Evolutionary conservation across 345 rosid species (phyloP).

Genomic region (Clarkia xantiana): DNA sequence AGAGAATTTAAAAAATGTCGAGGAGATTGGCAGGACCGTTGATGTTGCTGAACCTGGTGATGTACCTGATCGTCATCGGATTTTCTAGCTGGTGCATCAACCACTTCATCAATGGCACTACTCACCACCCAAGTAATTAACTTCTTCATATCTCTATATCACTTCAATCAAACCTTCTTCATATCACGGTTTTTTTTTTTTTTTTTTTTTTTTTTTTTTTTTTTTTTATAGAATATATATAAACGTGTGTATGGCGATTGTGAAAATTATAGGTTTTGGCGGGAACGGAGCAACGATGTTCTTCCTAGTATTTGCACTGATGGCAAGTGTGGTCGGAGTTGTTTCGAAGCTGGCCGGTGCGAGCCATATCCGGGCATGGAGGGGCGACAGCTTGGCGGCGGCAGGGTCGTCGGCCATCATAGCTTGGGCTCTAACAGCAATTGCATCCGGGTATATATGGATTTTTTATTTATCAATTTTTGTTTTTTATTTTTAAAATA

Average conservation of each 20-base stretch:
- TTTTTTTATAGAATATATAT: too few relatives aligned
- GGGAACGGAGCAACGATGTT: slow-evolving; percentile 82
- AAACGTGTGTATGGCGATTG: too few relatives aligned
- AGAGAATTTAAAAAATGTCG: neutral
- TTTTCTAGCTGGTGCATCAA: slow-evolving; percentile 85
- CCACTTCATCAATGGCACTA: slow-evolving; percentile 57
- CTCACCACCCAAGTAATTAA: slow-evolving; percentile 60
- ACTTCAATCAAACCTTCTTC: too few relatives aligned
- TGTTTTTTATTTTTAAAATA: too few relatives aligned
- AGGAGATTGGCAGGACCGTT: slow-evolving; percentile 80
- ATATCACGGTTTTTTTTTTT: too few relatives aligned
- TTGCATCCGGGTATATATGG: slow-evolving; percentile 88
- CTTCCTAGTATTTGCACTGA: slow-evolving; percentile 44
- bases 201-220: too few relatives aligned
- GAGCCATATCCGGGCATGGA: slow-evolving; percentile 66
- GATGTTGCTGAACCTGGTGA: slow-evolving; percentile 72
- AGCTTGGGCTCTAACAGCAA: slow-evolving; percentile 72
- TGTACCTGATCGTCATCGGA: slow-evolving; percentile 63
- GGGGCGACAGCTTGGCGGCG: slow-evolving; percentile 64
- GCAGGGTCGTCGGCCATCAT: slow-evolving; percentile 54
- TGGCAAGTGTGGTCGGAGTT: slow-evolving; percentile 56
- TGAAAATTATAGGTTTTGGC: slow-evolving; percentile 41
- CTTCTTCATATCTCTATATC: too few relatives aligned
- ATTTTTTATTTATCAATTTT: too few relatives aligned
- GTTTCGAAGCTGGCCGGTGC: slow-evolving; percentile 62